Conservation (phyloP, 1,284 basidiomycete species). For the Nidula niveotomentosa region DNA sequence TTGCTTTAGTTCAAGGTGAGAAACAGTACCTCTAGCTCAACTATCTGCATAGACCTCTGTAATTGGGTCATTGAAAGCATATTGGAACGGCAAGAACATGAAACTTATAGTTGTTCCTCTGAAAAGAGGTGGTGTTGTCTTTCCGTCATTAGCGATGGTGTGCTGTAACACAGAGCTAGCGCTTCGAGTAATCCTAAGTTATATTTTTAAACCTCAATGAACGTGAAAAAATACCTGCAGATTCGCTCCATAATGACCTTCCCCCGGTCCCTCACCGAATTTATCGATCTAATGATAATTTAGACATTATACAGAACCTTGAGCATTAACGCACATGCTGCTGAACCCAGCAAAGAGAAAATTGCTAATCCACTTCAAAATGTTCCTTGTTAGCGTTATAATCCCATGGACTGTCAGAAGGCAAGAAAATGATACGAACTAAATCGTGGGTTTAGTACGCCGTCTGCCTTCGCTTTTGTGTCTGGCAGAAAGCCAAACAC, state of each 20-base stretch:
- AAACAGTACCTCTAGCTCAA: background rate
- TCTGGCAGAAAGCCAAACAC: conserved; percentile 40
- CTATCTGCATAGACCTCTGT: conserved; percentile 32
- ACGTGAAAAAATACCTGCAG: conserved; percentile 21
- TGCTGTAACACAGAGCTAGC: conserved; percentile 39
- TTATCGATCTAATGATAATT: conserved; percentile 15
- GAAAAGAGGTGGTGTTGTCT: conserved; percentile 40
- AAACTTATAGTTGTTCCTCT: conserved; percentile 44
- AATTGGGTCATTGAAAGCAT: conserved; percentile 38
- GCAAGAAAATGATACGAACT: conserved; percentile 17
- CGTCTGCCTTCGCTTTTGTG: conserved; percentile 27
- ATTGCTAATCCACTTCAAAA: conserved; percentile 36
- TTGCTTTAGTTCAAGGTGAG: conserved; percentile 15
- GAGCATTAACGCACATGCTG: conserved; percentile 22
- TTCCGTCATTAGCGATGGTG: conserved; percentile 31
- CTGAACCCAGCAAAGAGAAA: conserved; percentile 40
- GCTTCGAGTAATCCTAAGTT: conserved; percentile 14
- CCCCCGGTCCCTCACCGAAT: conserved; percentile 32
- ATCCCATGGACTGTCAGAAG: background rate
- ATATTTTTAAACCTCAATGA: conserved; percentile 2
- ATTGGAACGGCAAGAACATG: conserved; percentile 43
- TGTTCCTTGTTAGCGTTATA: background rate
- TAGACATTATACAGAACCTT: too few relatives aligned
- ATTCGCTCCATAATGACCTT: conserved; percentile 35
- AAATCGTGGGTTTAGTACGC: conserved; percentile 33